A percentile compares a stretch with the other conserved stretches of the same genome.
phyloP scores from a whole-genome alignment of 1,284 basidiomycete species.

The Tilletia indica region DNA sequence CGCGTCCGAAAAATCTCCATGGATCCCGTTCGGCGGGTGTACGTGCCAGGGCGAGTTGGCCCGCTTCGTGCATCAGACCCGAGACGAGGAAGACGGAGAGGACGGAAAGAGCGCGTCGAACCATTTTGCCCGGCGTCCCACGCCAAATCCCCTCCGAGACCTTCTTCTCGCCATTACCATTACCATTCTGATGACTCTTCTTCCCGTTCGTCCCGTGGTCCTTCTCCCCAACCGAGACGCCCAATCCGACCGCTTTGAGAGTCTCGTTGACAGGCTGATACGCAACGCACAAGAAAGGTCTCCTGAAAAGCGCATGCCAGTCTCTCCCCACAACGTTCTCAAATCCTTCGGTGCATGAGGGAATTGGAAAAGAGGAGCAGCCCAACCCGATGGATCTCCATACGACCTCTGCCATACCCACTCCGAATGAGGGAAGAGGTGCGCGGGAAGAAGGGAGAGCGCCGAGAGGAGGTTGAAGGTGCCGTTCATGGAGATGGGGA shows the following conservation, averaged over 20 bases:
- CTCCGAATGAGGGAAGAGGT: conserved; percentile 11
- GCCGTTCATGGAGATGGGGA: neutral
- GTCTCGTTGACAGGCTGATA: neutral
- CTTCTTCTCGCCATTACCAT: neutral
- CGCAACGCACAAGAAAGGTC: neutral
- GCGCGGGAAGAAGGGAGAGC: neutral
- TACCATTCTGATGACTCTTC: neutral
- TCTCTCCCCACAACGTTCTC: neutral
- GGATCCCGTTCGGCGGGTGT: conserved; percentile 1
- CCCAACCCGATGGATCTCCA: neutral
- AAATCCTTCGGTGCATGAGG: conserved; percentile 4
- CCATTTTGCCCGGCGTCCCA: neutral
- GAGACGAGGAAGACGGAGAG: conserved; percentile 29
- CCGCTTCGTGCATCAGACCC: conserved; percentile 29
- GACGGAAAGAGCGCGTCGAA: conserved; percentile 18
- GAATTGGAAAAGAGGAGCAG: neutral
- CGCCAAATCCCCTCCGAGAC: conserved; percentile 19
- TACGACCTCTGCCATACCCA: neutral
- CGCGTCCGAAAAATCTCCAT: neutral
- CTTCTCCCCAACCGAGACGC: neutral
- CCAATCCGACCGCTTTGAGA: neutral
- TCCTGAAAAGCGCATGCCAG: neutral
- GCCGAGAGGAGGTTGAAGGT: conserved; percentile 9
- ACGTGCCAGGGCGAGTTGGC: conserved; percentile 22
- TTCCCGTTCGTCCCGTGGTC: neutral